These are phyloP conservation scores for Gnomoniopsis sp. DNA, from an alignment of 2,329 filamentous ascomycete genomes.

Conservation along the genomic window DNA sequence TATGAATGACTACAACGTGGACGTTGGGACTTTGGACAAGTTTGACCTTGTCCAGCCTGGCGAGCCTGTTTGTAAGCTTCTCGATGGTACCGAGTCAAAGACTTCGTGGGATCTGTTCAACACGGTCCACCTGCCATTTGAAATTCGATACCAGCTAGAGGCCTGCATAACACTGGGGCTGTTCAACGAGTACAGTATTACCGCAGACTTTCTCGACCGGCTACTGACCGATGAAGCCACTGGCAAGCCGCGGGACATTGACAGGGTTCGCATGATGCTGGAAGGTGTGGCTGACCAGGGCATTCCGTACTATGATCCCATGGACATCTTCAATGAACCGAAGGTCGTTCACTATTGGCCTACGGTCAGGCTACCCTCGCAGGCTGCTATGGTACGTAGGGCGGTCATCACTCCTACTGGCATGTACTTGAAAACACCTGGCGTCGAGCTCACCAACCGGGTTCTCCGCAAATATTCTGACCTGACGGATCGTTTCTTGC, in stretches of 20 bases:
- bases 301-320: constrained; percentile 62
- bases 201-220: constrained; percentile 60
- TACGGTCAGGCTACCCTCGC: constrained; percentile 54
- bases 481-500: constrained; percentile 73
- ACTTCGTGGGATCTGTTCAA: constrained; percentile 27
- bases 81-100: background rate
- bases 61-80: constrained; percentile 7
- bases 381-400: constrained; percentile 74
- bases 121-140: constrained; percentile 55
- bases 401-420: constrained; percentile 81
- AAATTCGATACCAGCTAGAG: constrained; percentile 85
- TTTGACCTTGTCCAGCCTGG: constrained; percentile 12
- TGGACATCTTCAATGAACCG: constrained; percentile 63
- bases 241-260: background rate
- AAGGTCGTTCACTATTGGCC: constrained; percentile 46
- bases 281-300: constrained; percentile 70
- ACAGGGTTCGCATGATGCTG: constrained; percentile 62
- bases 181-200: constrained; percentile 74
- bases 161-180: constrained; percentile 81
- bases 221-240: constrained; percentile 43
- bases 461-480: constrained; percentile 72
- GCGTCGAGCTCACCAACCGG: constrained; percentile 82
- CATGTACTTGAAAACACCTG: constrained; percentile 72
- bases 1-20: constrained; percentile 71
- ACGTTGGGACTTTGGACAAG: constrained; percentile 21